These are phyloP conservation scores for Pseudozyma pruni DNA, from an alignment of 1,284 basidiomycete genomes.

Conservation along the genomic window DNA sequence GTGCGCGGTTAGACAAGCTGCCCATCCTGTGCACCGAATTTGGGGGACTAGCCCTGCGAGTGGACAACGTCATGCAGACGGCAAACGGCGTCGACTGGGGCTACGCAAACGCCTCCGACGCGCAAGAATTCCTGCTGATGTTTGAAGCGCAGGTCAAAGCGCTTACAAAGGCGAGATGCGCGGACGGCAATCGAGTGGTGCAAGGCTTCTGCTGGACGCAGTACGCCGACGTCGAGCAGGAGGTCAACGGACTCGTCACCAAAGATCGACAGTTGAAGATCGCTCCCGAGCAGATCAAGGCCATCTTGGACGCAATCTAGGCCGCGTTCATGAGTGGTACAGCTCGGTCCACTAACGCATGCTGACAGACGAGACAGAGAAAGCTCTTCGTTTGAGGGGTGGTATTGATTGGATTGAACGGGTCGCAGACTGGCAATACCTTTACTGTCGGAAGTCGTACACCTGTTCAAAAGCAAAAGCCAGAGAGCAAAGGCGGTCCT, in stretches of 20 bases:
- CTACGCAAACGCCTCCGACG: conserved; percentile 32
- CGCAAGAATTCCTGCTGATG: conserved; percentile 23
- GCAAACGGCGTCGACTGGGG: conserved; percentile 36
- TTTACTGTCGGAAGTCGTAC: conserved; percentile 54
- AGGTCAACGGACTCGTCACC: conserved; percentile 50
- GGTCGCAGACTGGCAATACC: no score
- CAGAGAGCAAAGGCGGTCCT: background rate
- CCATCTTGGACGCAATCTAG: conserved; percentile 37
- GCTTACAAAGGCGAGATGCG: conserved; percentile 2
- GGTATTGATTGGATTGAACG: no score
- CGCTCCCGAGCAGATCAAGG: conserved; percentile 31
- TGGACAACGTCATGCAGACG: conserved; percentile 10
- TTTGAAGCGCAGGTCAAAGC: conserved; percentile 33
- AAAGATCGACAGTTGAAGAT: conserved; percentile 38
- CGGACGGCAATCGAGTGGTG: conserved; percentile 18
- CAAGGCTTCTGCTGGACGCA: conserved; percentile 57
- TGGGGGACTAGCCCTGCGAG: conserved; percentile 37
- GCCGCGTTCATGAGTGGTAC: no score
- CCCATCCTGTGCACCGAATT: conserved; percentile 52
- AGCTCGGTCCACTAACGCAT: no score
- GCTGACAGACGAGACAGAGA: no score
- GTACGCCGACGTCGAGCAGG: conserved; percentile 44
- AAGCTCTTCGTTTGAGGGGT: no score
- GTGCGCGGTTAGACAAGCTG: conserved; percentile 12
- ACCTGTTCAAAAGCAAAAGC: conserved; percentile 15